A percentile compares a stretch with the other conserved stretches of the same genome.
phyloP scores from a whole-genome alignment of 805 yeast genomes.

The Cyberlindnera maritima region DNA sequence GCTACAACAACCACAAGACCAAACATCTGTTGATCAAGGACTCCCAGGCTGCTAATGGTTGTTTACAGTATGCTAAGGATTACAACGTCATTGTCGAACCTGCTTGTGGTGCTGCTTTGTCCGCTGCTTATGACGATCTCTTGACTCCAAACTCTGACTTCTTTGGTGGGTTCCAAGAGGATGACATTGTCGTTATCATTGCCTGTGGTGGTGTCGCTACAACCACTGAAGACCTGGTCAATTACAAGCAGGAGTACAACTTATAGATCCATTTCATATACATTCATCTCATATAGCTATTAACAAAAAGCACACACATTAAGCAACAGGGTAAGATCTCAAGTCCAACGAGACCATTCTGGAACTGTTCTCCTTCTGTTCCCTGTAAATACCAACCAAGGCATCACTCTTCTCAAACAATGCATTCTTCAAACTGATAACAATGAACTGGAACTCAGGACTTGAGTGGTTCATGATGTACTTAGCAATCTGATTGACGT shows the following conservation, averaged over 20 bases:
- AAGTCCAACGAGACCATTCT: slow-evolving; percentile 72
- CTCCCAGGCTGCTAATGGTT: too few species aligned
- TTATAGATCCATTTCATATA: slow-evolving; percentile 2
- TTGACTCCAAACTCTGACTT: too few species aligned
- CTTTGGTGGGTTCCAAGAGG: slow-evolving; percentile 29
- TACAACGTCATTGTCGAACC: too few species aligned
- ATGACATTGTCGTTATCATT: slow-evolving; percentile 49
- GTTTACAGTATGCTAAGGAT: too few species aligned
- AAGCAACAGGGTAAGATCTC: slow-evolving; percentile 48
- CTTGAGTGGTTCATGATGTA: slow-evolving; percentile 76
- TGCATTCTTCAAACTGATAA: slow-evolving; percentile 84
- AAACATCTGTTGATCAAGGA: too few species aligned
- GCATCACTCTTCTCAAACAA: slow-evolving; percentile 88
- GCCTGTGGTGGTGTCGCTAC: slow-evolving; percentile 57
- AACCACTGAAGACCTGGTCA: slow-evolving; percentile 28
- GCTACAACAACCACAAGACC: too few species aligned
- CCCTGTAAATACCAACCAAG: slow-evolving; percentile 88
- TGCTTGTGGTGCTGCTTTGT: too few species aligned
- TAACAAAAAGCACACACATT: not conserved
- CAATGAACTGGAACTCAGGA: slow-evolving; percentile 84
- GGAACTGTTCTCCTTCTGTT: slow-evolving; percentile 70
- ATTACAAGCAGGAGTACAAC: slow-evolving; percentile 17
- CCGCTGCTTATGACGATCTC: too few species aligned
- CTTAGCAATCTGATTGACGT: slow-evolving; percentile 82
- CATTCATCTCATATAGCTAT: not conserved